Base-by-base conservation (phyloP, 176 grass and related monocot species). In the Bonia amplexicaulis region DNA sequence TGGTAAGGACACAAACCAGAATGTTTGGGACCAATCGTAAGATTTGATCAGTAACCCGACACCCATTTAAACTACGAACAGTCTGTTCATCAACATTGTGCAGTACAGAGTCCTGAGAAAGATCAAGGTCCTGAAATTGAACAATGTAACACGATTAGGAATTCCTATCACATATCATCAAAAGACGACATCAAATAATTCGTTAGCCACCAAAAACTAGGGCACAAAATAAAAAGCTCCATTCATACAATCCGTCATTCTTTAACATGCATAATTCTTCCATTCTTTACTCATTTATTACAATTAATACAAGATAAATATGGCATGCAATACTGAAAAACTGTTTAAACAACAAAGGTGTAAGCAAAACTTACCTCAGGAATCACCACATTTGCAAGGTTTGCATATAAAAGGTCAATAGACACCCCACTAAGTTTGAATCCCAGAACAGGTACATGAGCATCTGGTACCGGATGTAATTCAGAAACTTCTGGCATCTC, bases 381-480 rank as follows among this genome's bases (percentile, higher is more conserved):
- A 84, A 94, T 89, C 41, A 93, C 95, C 27, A 85, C 88, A 78
- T 93, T 81, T 37, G 95, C 61, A 44, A 97, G 90, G 52, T 94
- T 97, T 40, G 90, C 92, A 88, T 94, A 94, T 33, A 97, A 64
- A 89, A 97, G 90, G 74, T 97, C 95, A 63, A 97, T 97, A 39
- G 92, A 94, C 71, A 97, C 85, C 54, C 95, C 90, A 66, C 53
- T 86, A 80, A 94, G 82, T 77, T 97, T 97, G 67, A 97, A 97
- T 23, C 33, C 76, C 87, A 97, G 77, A 70, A 95, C 78, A 58
- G 95, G 95, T 37, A 97, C 92, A 84, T 95, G 88, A 87, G 95
- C 95, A 94, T 97, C 95, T 77, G 92, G 92, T 39, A 97, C 95
- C 62, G 95, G 95, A 84, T 97, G 92, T 54, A 95, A 77, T 80